Percentiles rank a stretch among this genome's conserved stretches.
Conservation (phyloP, 257 asterid genomes). For the Echium plantagineum region DNA sequence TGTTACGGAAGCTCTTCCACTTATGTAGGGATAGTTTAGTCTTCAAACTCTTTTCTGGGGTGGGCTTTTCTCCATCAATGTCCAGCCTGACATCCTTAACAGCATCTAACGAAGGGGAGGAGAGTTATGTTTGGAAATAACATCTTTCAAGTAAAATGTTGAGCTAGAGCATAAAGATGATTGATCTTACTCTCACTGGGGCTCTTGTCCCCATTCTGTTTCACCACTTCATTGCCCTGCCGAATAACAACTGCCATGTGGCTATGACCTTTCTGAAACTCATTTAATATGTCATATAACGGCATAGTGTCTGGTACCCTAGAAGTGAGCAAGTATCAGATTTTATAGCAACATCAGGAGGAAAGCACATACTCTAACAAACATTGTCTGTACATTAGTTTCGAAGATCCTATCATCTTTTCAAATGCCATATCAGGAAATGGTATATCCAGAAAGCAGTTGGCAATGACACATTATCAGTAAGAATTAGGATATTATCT, state of each 20-base stretch:
- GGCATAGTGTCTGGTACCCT: slow-evolving; percentile 41
- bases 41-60: slow-evolving; percentile 29
- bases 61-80: slow-evolving; percentile 46
- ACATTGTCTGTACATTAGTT: not conserved
- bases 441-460: not conserved
- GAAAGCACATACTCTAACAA: not conserved
- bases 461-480: not conserved
- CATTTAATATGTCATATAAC: slow-evolving; percentile 45
- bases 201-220: slow-evolving; percentile 5
- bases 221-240: slow-evolving; percentile 8
- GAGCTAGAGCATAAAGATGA: slow-evolving; percentile 9
- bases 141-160: not conserved
- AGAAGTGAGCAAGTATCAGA: slow-evolving; percentile 2
- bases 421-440: not conserved
- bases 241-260: slow-evolving; percentile 56
- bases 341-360: not conserved
- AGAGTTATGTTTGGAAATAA: not conserved
- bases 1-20: slow-evolving; percentile 74
- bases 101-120: slow-evolving; percentile 12
- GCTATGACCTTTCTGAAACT: slow-evolving; percentile 47
- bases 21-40: slow-evolving; percentile 46
- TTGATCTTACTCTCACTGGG: slow-evolving; percentile 14
- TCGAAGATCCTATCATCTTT: not conserved
- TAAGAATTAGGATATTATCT: too few relatives aligned
- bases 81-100: slow-evolving; percentile 58